Base-by-base conservation (phyloP, 2,329 filamentous ascomycete genomes). In the Mariannaea elegans region DNA sequence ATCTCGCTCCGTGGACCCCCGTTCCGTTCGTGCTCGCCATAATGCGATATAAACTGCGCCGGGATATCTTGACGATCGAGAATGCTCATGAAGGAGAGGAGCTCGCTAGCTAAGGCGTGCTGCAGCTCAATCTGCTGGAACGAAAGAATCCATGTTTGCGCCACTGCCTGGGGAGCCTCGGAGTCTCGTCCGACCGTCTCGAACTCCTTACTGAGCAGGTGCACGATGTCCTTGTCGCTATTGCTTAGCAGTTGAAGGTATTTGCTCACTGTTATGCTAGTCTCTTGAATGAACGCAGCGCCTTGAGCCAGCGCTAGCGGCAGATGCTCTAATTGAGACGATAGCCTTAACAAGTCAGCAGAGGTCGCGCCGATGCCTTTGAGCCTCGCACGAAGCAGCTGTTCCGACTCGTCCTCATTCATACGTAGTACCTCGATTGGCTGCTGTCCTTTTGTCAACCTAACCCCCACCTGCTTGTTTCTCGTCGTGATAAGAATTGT, bases 261-360 rank as follows among this genome's bases (percentile, higher is more conserved):
- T 2, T 61, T 7, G 2, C 36, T 14, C 1, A 75, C 39, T 0
- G 69, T 50, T 3, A 73, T 71, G 3, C 34, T 54, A 6, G 72
- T 74, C 27, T 70, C 64, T 16, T 68, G 61, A 4, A 78, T 76
- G 50, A 73, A 78, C 2, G 73, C 68, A 2, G 73, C 66, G 3
- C 73, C 76, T 51, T 77, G 74, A 21, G 59, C 71, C 1, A 78
- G 57, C 0, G 76, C 75, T 24, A 78, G 70, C 1, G 76, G 75
- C 0, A 77, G 59, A 18, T 74, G 56, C 18, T 73, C 71, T 7
- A 76, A 65, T 2, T 66, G 67, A 47, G 65, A 64, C 0, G 70
- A 65, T 3, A 77, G n/a, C n/a, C n/a, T n/a, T n/a, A n/a, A n/a
- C n/a, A n/a, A n/a, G n/a, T n/a, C n/a, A n/a, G n/a, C n/a, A 62